Percentiles rank a stretch among this genome's conserved stretches.
Evolutionary conservation across 805 yeast genomes (phyloP).

Genomic region (Brettanomyces sp.): DNA sequence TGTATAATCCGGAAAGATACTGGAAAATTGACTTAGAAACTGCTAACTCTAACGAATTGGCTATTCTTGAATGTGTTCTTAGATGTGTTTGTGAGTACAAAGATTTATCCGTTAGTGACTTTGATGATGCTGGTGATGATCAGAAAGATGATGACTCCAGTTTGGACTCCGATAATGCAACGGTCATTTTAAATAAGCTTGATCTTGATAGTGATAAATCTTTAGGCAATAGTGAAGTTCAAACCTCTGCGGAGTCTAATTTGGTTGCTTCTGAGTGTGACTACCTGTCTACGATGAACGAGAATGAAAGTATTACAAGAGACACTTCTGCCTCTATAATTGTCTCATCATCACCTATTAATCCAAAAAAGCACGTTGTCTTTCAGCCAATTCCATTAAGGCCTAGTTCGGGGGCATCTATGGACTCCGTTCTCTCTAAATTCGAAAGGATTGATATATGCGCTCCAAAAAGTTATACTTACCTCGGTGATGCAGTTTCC

Average conservation of each 20-base stretch:
- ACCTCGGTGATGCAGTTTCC: no score
- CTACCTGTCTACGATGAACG: no score
- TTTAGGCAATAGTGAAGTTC: not conserved
- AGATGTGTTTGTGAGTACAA: constrained; percentile 11
- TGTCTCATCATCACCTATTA: no score
- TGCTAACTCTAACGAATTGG: constrained; percentile 18
- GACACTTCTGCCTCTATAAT: no score
- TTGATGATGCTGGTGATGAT: not conserved
- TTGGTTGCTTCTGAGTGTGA: not conserved
- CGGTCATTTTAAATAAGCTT: not conserved
- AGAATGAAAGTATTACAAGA: no score
- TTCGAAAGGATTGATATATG: constrained; percentile 13
- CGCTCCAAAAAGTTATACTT: not conserved
- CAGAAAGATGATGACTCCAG: no score
- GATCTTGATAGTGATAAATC: not conserved
- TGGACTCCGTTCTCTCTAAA: constrained; percentile 19
- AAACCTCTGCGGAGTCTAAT: not conserved
- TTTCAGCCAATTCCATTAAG: constrained; percentile 18
- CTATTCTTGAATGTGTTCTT: constrained; percentile 21
- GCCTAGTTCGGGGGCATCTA: constrained; percentile 14
- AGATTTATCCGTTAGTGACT: not conserved
- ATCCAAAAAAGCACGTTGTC: not conserved
- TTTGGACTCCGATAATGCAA: not conserved
- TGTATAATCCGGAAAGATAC: constrained; percentile 67
- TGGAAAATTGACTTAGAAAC: constrained; percentile 38